A percentile compares a stretch with the other conserved stretches of the same genome.
Evolutionary conservation across 495 filamentous ascomycete species (phyloP).

Genomic region (Trichoderma erinaceum): DNA sequence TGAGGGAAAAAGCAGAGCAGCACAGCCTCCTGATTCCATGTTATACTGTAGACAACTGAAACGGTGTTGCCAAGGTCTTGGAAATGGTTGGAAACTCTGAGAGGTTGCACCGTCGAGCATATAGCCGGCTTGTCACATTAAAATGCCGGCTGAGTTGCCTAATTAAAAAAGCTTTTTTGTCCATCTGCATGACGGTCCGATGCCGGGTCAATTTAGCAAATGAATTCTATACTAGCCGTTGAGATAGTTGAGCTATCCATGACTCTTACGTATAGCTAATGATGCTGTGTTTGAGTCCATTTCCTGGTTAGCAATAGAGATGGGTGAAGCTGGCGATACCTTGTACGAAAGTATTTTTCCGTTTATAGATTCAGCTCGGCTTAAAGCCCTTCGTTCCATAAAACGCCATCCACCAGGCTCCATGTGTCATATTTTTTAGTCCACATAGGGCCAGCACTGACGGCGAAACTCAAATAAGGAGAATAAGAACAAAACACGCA

Average conservation of each 20-base stretch:
- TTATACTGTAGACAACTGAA: neutral
- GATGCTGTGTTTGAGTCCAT: neutral
- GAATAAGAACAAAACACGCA: neutral
- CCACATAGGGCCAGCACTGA: neutral
- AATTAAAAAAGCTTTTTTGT: neutral
- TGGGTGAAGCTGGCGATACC: neutral
- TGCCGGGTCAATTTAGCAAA: neutral
- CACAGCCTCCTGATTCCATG: constrained; percentile 3
- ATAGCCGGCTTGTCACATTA: neutral
- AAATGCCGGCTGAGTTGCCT: neutral
- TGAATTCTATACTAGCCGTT: neutral
- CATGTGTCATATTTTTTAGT: constrained; percentile 2
- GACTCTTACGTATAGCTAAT: neutral
- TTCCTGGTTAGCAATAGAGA: neutral
- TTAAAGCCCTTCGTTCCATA: neutral
- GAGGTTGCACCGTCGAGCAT: neutral
- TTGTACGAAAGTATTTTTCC: neutral
- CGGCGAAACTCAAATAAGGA: neutral
- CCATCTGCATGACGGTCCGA: neutral
- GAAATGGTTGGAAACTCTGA: neutral
- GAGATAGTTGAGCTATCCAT: neutral
- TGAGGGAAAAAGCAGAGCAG: neutral
- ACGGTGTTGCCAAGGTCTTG: neutral
- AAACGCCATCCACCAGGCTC: neutral
- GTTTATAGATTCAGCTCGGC: no score